Evolutionary conservation across 176 grass and related monocot species (phyloP).

Genomic region (Dendrocalamus sinicus): DNA sequence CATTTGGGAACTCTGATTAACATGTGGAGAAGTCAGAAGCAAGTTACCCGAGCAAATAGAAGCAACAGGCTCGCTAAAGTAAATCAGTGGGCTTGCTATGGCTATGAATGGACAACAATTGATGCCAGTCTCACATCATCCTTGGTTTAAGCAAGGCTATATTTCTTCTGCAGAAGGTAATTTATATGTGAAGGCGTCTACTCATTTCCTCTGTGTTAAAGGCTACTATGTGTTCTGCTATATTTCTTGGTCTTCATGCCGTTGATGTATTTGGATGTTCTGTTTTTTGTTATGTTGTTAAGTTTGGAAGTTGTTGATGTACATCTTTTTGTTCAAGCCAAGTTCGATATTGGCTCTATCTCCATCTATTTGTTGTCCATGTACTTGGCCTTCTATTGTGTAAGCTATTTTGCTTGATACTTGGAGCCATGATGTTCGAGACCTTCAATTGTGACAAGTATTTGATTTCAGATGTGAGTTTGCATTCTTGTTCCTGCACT

Average conservation of each 20-base stretch:
- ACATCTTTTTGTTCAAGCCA: neutral
- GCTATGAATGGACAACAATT: too few species aligned
- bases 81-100: too few species aligned
- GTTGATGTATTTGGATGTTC: neutral
- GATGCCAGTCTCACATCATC: neutral
- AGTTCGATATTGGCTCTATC: neutral
- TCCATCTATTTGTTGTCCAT: neutral
- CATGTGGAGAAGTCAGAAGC: neutral
- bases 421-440: neutral
- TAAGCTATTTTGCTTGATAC: neutral
- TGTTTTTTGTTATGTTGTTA: neutral
- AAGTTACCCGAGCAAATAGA: neutral
- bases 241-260: neutral
- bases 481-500: neutral
- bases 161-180: neutral
- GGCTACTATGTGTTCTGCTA: neutral
- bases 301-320: neutral
- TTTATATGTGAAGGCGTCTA: neutral
- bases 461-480: neutral
- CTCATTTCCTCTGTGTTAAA: neutral
- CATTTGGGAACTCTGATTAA: neutral
- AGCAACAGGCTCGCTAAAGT: neutral
- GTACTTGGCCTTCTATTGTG: neutral
- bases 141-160: neutral
- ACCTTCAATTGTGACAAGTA: neutral